Conservation (phyloP, 495 filamentous ascomycete species). For the Sabuloglossum arenarium region DNA sequence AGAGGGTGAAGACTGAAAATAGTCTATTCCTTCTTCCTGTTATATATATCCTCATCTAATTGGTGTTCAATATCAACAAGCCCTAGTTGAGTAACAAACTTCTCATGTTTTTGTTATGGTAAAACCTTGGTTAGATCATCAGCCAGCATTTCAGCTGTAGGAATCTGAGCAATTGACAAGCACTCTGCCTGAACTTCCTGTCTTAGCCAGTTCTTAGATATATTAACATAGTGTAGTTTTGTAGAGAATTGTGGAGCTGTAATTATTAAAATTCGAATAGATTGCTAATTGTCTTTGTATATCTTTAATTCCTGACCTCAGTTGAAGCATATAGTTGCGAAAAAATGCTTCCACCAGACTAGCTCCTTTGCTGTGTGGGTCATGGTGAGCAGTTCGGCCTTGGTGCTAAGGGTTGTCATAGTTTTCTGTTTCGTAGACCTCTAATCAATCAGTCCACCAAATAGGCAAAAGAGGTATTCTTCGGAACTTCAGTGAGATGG, state of each 20-base stretch:
- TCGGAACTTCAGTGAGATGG: slow-evolving; percentile 7
- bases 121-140: background rate
- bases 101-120: background rate
- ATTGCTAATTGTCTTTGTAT: background rate
- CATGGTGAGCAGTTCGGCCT: slow-evolving; percentile 2
- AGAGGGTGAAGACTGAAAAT: too few relatives aligned
- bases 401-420: slow-evolving; percentile 2
- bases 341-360: background rate
- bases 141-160: background rate
- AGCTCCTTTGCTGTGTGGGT: slow-evolving; percentile 2
- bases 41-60: too few relatives aligned
- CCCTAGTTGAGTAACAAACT: background rate
- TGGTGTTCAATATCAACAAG: too few relatives aligned
- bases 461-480: slow-evolving; percentile 4
- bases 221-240: slow-evolving; percentile 10
- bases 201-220: slow-evolving; percentile 8
- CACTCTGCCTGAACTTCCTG: slow-evolving; percentile 4
- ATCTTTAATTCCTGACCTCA: background rate
- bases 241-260: slow-evolving; percentile 1
- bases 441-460: slow-evolving; percentile 1
- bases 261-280: background rate
- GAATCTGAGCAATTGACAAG: background rate
- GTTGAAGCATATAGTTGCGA: background rate
- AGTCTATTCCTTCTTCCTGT: too few relatives aligned
- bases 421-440: background rate